Conservation (phyloP, 306 rosid genomes). For the Spatholobus suberectus region DNA sequence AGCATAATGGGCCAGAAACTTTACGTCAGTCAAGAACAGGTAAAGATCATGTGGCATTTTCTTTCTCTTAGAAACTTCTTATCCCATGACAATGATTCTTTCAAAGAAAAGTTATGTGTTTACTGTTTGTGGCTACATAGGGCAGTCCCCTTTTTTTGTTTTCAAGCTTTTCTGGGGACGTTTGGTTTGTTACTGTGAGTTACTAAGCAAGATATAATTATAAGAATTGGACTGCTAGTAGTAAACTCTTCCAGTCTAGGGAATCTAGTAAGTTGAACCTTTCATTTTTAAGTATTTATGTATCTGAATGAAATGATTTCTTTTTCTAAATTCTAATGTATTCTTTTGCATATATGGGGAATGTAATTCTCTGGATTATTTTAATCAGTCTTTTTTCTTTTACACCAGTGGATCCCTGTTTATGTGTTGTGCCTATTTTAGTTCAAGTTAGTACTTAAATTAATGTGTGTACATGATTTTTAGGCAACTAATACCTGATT, state of each 20-base stretch:
- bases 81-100: not conserved
- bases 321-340: not conserved
- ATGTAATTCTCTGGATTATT: not conserved
- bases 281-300: not conserved
- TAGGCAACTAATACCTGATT: not conserved
- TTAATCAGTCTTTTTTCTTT: not conserved
- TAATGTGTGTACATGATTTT: not conserved
- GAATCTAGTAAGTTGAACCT: not conserved
- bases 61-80: constrained; percentile 15
- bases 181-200: not conserved
- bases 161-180: not conserved
- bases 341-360: not conserved
- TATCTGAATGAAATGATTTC: constrained; percentile 11
- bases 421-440: not conserved
- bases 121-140: not conserved
- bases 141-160: not conserved
- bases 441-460: not conserved
- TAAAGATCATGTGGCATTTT: constrained; percentile 34
- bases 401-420: not conserved
- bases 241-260: constrained; percentile 9
- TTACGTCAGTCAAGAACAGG: constrained; percentile 94
- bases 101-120: not conserved
- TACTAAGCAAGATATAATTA: constrained; percentile 10
- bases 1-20: constrained; percentile 98
- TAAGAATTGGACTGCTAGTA: not conserved